A percentile compares a stretch with the other conserved stretches of the same genome.
Evolutionary conservation across 441 rosid genomes (phyloP).

Genomic region (Bocquillonia castaneifolia): DNA sequence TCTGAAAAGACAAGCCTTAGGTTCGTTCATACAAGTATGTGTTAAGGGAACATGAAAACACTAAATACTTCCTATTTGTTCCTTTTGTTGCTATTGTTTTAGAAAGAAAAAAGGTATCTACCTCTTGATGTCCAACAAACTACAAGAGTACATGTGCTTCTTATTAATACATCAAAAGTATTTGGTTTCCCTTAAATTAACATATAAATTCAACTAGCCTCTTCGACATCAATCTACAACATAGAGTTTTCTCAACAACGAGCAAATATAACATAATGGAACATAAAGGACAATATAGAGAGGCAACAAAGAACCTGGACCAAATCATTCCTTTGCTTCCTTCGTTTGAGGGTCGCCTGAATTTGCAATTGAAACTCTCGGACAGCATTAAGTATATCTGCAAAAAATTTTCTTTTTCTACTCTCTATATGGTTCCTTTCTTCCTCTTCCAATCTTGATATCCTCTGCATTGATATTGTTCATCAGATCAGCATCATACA

Average conservation of each 20-base stretch:
- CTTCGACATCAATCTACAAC: conserved; percentile 4
- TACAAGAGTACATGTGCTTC: neutral
- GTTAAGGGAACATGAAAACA: conserved; percentile 1
- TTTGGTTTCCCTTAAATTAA: neutral
- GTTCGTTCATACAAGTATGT: neutral
- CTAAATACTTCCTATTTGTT: too few species aligned
- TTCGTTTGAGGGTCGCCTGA: conserved; percentile 79
- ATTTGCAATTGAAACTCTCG: conserved; percentile 85
- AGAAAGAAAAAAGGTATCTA: neutral
- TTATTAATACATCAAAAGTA: conserved; percentile 7
- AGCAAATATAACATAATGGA: neutral
- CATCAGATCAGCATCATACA: conserved; percentile 25
- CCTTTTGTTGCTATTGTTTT: neutral
- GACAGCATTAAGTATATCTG: conserved; percentile 82
- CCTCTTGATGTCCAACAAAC: neutral
- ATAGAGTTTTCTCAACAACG: neutral
- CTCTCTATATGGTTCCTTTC: conserved; percentile 76
- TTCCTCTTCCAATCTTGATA: conserved; percentile 83
- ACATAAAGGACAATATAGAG: conserved; percentile 6
- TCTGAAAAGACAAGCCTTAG: neutral
- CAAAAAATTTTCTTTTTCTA: conserved; percentile 78
- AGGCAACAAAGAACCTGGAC: conserved; percentile 55
- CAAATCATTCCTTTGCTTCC: conserved; percentile 94
- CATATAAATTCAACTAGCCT: conserved; percentile 6
- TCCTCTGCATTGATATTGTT: conserved; percentile 54